A percentile compares a stretch with the other conserved stretches of the same genome.
These are phyloP conservation scores for Suillus tomentosus DNA, from an alignment of 768 basidiomycete species.

Conservation along the genomic window DNA sequence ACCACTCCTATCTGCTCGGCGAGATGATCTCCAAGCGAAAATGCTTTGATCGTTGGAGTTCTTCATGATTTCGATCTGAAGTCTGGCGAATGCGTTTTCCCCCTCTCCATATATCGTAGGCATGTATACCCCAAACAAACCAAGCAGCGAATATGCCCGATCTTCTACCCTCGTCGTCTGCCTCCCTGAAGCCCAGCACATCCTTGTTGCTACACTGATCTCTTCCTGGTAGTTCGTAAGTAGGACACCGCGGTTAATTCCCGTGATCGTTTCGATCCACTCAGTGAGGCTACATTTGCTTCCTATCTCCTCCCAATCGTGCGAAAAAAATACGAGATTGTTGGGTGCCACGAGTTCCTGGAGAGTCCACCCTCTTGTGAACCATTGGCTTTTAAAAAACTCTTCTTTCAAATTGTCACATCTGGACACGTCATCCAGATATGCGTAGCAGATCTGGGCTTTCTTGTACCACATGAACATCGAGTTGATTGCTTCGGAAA, in stretches of 20 bases:
- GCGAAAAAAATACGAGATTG: constrained; percentile 27
- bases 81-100: constrained; percentile 24
- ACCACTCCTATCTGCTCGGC: constrained; percentile 18
- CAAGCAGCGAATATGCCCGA: constrained; percentile 33
- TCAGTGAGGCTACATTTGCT: constrained; percentile 14
- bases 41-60: constrained; percentile 28
- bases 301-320: constrained; percentile 24
- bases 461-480: constrained; percentile 38
- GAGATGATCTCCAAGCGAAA: constrained; percentile 23
- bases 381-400: constrained; percentile 29
- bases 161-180: constrained; percentile 30
- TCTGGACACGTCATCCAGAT: constrained; percentile 27
- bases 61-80: constrained; percentile 27
- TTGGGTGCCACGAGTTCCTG: constrained; percentile 34
- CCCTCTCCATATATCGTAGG: constrained; percentile 28
- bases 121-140: constrained; percentile 26
- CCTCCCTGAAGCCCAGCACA: constrained; percentile 31
- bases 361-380: constrained; percentile 33
- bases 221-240: constrained; percentile 12
- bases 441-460: constrained; percentile 29
- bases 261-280: constrained; percentile 18
- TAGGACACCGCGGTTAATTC: constrained; percentile 23
- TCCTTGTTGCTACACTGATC: constrained; percentile 25
- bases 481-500: constrained; percentile 32
- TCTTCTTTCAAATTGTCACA: not conserved